Evolutionary conservation across 1,284 basidiomycete species (phyloP).

Genomic region (Ustilago sp.): DNA sequence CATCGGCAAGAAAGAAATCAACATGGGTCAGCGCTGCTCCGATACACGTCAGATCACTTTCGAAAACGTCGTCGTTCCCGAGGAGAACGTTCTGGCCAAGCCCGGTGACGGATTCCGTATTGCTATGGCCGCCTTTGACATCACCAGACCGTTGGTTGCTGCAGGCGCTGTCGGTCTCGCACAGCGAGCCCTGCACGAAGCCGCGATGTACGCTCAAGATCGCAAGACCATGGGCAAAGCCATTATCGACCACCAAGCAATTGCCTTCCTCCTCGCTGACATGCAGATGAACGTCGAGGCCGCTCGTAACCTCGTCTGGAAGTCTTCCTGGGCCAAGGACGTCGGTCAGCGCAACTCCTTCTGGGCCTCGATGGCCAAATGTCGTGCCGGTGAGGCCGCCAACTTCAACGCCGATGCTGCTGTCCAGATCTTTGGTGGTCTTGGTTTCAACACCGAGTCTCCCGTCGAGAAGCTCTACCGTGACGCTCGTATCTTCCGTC

Average conservation of each 20-base stretch:
- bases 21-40: constrained; percentile 75
- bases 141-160: constrained; percentile 72
- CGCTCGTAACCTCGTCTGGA: constrained; percentile 73
- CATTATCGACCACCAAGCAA: constrained; percentile 74
- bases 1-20: constrained; percentile 73
- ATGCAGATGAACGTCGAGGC: constrained; percentile 74
- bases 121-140: constrained; percentile 74
- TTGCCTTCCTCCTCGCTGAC: constrained; percentile 74
- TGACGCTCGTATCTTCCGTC: constrained; percentile 64
- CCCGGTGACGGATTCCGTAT: constrained; percentile 74
- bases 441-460: constrained; percentile 74
- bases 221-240: constrained; percentile 74
- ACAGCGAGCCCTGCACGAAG: constrained; percentile 73
- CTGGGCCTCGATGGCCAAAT: constrained; percentile 74
- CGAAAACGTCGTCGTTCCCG: constrained; percentile 72
- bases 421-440: constrained; percentile 72
- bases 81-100: constrained; percentile 73
- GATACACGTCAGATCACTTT: constrained; percentile 75
- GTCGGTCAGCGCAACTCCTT: constrained; percentile 73
- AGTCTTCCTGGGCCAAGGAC: constrained; percentile 73
- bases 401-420: constrained; percentile 66
- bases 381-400: constrained; percentile 70
- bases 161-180: constrained; percentile 74
- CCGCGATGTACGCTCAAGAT: constrained; percentile 73
- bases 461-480: constrained; percentile 74